Evolutionary conservation across 225 moss, liverwort and hornwort genomes (phyloP), one percentile per base, ranked within the genome.

Genomic region (Bryum argenteum): DNA sequence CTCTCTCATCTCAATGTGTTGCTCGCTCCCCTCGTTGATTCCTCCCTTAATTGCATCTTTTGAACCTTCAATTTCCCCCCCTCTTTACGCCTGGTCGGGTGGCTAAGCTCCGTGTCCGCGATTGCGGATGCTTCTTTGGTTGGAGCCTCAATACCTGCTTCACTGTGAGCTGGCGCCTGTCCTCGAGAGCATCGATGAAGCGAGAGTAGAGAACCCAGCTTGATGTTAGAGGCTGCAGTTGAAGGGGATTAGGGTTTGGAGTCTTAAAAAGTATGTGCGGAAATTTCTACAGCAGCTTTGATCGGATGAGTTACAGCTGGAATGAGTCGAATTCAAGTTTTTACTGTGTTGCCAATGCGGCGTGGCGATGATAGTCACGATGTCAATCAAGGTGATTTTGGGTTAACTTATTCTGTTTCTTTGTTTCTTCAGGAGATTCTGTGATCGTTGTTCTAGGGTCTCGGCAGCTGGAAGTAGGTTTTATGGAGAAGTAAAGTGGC

Each of bases 201-300:
- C 44, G 68, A 13, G 68, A 33, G 43, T 44, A 62, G 57, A 66
- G 71, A 55, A 41, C 41, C 17, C 43, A 37, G 48, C 60, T 26
- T 12, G 53, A 38, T 63, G 52, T 45, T 75, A 48, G 48, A 48
- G 48, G 17, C 52, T 63, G 16, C 17, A 23, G 52, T 43, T 23
- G 67, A 43, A 71, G 51, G 37, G 24, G 38, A 76, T 79, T 79
- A 83, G 83, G 83, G 76, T 76, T 79, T 69, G 58, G 59, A 28
- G 39, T 9, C 10, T 50, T 38, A 10, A 54, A 8, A 51, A 21
- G 43, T 5, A 19, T 33, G 59, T 12, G 1, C 11, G 2, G 55
- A 26, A 26, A 26, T 2, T 33, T 33, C 4, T 4, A 2, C 28
- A 15, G 17, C 19, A 45, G 19, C 33, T 43, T 28, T 7, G 40